Conservation (phyloP, 164 flowering plant species). For the Vitis rotundifolia region DNA sequence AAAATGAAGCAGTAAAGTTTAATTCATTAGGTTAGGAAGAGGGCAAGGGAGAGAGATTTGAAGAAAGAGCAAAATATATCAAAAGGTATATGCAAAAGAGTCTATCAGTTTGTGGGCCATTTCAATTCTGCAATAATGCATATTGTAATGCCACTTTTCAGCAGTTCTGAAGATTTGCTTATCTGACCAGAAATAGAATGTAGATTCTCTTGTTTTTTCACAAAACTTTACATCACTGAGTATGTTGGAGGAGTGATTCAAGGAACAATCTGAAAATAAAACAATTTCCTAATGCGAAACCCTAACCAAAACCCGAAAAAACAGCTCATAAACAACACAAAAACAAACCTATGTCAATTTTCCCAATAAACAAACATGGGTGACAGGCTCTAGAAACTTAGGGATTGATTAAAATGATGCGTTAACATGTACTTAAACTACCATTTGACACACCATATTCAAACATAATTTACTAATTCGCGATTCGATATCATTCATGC, state of each 20-base stretch:
- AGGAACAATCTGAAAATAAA: no score
- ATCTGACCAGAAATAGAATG: no score
- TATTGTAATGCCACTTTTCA: no score
- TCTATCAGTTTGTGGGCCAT: constrained; percentile 15
- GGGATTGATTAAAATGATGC: background rate
- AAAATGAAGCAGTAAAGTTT: background rate
- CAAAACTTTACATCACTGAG: no score
- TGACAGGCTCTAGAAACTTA: background rate
- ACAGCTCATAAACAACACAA: background rate
- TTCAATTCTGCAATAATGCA: background rate
- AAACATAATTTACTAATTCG: no score
- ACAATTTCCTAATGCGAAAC: no score
- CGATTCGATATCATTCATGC: no score
- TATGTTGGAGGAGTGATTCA: no score
- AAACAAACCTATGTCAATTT: background rate
- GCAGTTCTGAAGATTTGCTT: no score
- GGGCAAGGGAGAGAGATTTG: background rate
- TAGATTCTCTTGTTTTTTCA: no score
- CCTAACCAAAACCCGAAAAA: no score
- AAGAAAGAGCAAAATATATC: background rate
- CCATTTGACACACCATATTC: background rate
- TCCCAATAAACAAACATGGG: background rate
- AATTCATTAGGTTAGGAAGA: background rate
- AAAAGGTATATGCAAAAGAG: constrained; percentile 9
- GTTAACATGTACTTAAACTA: no score